Conservation (phyloP, 1,139 yeast species). For the Candida smagusa region DNA sequence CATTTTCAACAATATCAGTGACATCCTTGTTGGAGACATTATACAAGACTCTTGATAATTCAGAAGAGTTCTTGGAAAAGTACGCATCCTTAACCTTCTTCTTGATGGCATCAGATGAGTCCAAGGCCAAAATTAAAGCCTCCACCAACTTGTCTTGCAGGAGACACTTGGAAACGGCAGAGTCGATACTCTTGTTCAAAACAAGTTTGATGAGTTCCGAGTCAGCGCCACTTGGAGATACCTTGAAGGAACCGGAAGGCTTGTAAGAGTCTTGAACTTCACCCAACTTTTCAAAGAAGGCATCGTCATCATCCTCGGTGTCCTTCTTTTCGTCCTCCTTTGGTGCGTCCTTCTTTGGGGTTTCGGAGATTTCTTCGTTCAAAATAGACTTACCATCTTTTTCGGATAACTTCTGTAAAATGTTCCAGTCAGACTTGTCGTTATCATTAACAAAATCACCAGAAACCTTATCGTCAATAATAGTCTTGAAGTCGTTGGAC, state of each 20-base stretch:
- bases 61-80: slow-evolving; percentile 56
- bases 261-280: slow-evolving; percentile 26
- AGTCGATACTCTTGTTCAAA: slow-evolving; percentile 58
- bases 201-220: slow-evolving; percentile 54
- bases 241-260: slow-evolving; percentile 47
- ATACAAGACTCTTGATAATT: slow-evolving; percentile 70
- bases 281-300: slow-evolving; percentile 48
- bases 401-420: slow-evolving; percentile 55
- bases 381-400: slow-evolving; percentile 46
- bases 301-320: slow-evolving; percentile 35
- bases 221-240: slow-evolving; percentile 28
- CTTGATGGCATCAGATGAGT: slow-evolving; percentile 59
- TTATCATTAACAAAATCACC: slow-evolving; percentile 35
- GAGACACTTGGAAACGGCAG: slow-evolving; percentile 69
- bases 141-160: slow-evolving; percentile 64
- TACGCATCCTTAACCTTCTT: slow-evolving; percentile 69
- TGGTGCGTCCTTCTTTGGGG: slow-evolving; percentile 11
- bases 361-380: slow-evolving; percentile 22
- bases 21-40: slow-evolving; percentile 59
- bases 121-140: slow-evolving; percentile 78
- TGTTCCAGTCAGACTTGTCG: slow-evolving; percentile 73
- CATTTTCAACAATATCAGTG: slow-evolving; percentile 73
- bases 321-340: slow-evolving; percentile 20
- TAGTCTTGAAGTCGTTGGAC: slow-evolving; percentile 48
- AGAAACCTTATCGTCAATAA: slow-evolving; percentile 52